Conservation (phyloP, 108 stramenopile genomes). For the Phaeodactylum tricornutum region DNA sequence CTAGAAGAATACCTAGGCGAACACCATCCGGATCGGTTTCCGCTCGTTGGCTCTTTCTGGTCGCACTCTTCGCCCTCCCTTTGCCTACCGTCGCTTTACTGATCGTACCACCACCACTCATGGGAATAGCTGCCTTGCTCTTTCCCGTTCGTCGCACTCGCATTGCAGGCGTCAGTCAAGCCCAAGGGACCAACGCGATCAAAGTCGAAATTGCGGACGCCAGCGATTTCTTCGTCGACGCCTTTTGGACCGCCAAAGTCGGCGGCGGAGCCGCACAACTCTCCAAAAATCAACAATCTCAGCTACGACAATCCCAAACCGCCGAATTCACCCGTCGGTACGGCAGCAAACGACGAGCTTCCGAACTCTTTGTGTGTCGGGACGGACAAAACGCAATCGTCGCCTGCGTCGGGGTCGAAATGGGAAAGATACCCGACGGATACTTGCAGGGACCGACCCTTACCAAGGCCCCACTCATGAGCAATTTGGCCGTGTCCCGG, state of each 20-base stretch:
- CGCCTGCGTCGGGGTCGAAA: conserved; percentile 69
- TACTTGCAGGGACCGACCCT: not conserved
- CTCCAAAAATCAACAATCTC: conserved; percentile 24
- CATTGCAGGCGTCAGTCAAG: not conserved
- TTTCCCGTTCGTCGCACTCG: conserved; percentile 4
- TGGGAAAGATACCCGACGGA: conserved; percentile 18
- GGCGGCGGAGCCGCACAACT: conserved; percentile 48
- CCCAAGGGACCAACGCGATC: not conserved
- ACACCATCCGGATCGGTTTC: too few relatives aligned
- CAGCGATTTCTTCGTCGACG: conserved; percentile 67
- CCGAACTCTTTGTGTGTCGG: conserved; percentile 28
- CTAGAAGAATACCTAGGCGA: too few relatives aligned
- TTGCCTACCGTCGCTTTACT: too few relatives aligned
- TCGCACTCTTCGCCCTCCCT: too few relatives aligned
- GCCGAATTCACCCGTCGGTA: conserved; percentile 70
- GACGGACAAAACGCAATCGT: conserved; percentile 19
- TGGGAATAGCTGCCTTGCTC: conserved; percentile 4
- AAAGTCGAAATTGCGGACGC: conserved; percentile 17
- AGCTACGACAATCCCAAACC: conserved; percentile 40
- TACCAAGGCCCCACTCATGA: conserved; percentile 51
- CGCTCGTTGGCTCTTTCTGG: too few relatives aligned
- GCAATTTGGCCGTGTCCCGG: conserved; percentile 58
- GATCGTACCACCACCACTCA: conserved; percentile 2
- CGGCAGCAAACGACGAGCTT: conserved; percentile 21
- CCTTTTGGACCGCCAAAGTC: conserved; percentile 71